Conservation (phyloP, 2,329 filamentous ascomycete species). For the Aspergillus pseudoterreus region DNA sequence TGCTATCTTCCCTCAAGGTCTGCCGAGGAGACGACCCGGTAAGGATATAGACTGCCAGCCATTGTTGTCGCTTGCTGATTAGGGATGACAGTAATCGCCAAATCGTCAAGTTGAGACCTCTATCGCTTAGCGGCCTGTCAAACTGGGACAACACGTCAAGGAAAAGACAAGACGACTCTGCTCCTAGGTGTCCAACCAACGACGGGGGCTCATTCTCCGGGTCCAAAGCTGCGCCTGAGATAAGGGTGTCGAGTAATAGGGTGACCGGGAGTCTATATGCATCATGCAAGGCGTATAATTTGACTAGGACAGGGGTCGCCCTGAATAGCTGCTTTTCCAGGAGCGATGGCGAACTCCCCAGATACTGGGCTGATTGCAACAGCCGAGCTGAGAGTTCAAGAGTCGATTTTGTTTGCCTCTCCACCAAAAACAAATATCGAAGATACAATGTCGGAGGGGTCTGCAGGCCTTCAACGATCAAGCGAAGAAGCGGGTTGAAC, state of each 20-base stretch:
- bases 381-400: constrained; percentile 66
- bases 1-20: constrained; percentile 55
- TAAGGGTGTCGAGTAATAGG: constrained; percentile 67
- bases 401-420: constrained; percentile 60
- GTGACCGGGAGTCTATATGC: constrained; percentile 64
- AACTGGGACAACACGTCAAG: constrained; percentile 72
- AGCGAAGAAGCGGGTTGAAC: constrained; percentile 71
- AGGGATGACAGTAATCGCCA: constrained; percentile 87
- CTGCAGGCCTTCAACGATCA: constrained; percentile 61
- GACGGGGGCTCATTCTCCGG: constrained; percentile 77
- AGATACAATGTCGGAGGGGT: constrained; percentile 62
- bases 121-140: constrained; percentile 68
- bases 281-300: constrained; percentile 69
- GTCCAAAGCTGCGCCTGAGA: constrained; percentile 63
- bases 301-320: constrained; percentile 69
- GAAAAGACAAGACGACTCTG: constrained; percentile 79
- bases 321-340: constrained; percentile 80
- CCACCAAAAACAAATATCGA: constrained; percentile 53
- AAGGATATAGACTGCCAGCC: constrained; percentile 89
- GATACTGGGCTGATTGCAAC: constrained; percentile 64
- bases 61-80: constrained; percentile 86
- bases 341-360: constrained; percentile 60
- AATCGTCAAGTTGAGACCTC: constrained; percentile 62
- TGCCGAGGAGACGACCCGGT: constrained; percentile 83
- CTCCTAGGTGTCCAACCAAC: constrained; percentile 82